Evolutionary conservation across 441 rosid species (phyloP).

Genomic region (Populus hybrid): DNA sequence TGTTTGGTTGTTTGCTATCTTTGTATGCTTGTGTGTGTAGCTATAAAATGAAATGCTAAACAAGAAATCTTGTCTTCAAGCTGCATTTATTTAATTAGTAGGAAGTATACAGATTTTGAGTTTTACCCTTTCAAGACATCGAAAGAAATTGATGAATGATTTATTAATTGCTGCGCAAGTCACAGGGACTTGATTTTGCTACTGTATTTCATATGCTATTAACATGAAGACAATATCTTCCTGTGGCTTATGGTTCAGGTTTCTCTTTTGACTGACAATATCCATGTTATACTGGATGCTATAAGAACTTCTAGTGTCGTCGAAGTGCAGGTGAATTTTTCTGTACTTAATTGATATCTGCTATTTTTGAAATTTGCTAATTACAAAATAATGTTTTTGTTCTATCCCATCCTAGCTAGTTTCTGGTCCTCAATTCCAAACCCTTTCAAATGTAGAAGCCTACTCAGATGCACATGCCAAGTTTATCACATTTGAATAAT

Average conservation of each 20-base stretch:
- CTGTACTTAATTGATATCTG: not conserved
- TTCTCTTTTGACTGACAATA: conserved; percentile 51
- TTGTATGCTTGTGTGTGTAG: not conserved
- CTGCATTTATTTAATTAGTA: too few species aligned
- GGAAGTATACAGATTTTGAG: not conserved
- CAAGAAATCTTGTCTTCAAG: too few species aligned
- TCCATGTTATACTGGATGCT: conserved; percentile 61
- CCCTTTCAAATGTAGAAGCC: too few species aligned
- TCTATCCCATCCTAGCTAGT: not conserved
- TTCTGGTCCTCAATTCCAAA: not conserved
- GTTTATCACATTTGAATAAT: not conserved
- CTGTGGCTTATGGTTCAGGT: conserved; percentile 44
- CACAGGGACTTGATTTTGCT: not conserved
- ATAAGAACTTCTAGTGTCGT: conserved; percentile 48
- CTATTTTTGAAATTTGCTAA: not conserved
- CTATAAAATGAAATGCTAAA: not conserved
- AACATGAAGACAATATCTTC: conserved; percentile 1
- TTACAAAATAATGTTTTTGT: not conserved
- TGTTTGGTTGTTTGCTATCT: not conserved
- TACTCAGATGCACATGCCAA: not conserved
- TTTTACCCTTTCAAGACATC: not conserved
- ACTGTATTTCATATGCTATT: not conserved
- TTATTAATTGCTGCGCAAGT: not conserved
- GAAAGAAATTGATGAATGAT: not conserved
- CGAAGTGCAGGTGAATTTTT: conserved; percentile 63